Conservation (phyloP, 192 early-diverging fungal species). For the Backusella tuberculispora region DNA sequence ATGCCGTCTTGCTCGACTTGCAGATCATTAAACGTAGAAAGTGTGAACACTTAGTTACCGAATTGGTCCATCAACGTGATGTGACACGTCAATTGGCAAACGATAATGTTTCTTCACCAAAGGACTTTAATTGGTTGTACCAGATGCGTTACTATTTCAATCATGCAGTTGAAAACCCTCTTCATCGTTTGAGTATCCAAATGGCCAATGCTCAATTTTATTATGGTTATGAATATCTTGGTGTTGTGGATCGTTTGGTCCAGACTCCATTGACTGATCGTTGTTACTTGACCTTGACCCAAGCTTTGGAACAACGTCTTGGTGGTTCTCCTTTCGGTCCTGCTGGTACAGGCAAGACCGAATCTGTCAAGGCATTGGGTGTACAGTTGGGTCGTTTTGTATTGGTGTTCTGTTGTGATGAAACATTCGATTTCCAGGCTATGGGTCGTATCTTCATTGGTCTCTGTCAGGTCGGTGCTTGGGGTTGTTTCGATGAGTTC, state of each 20-base stretch:
- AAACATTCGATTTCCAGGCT: slow-evolving; percentile 99
- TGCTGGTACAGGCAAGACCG: slow-evolving; percentile 99
- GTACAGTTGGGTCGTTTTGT: slow-evolving; percentile 94
- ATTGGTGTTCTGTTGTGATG: slow-evolving; percentile 99
- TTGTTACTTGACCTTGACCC: slow-evolving; percentile 98
- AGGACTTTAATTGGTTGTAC: slow-evolving; percentile 95
- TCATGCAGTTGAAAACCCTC: slow-evolving; percentile 60
- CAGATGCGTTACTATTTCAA: slow-evolving; percentile 93
- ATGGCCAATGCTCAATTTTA: slow-evolving; percentile 95
- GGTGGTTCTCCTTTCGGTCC: slow-evolving; percentile 99
- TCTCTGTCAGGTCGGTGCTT: slow-evolving; percentile 97
- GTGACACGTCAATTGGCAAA: slow-evolving; percentile 73
- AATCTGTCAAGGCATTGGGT: slow-evolving; percentile 97
- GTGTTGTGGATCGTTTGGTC: slow-evolving; percentile 94
- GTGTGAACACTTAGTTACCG: slow-evolving; percentile 98
- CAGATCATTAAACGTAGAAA: slow-evolving; percentile 84
- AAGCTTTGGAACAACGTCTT: slow-evolving; percentile 89
- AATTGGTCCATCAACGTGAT: slow-evolving; percentile 98
- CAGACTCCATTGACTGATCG: slow-evolving; percentile 99
- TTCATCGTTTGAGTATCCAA: slow-evolving; percentile 72
- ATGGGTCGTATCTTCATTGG: slow-evolving; percentile 99
- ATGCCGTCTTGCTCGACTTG: slow-evolving; percentile 91
- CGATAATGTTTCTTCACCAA: slow-evolving; percentile 50
- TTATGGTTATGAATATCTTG: slow-evolving; percentile 99
- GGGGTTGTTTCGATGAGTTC: slow-evolving; percentile 99